These are phyloP conservation scores for Cystoderma amianthinum DNA, from an alignment of 768 basidiomycete genomes.

Conservation along the genomic window DNA sequence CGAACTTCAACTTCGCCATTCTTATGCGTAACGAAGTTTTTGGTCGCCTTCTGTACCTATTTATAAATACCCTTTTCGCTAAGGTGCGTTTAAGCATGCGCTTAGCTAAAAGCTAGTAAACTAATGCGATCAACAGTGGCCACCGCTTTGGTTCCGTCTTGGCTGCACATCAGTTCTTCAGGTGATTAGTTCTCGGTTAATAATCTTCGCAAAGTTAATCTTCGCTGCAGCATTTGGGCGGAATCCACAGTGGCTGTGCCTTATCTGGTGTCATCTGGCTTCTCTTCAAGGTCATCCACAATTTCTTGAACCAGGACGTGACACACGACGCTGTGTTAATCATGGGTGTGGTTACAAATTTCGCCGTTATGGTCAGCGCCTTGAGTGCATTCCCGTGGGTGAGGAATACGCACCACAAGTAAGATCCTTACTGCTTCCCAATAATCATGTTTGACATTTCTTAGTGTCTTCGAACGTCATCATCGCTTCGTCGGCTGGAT, in stretches of 20 bases:
- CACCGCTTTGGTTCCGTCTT: slow-evolving; percentile 65
- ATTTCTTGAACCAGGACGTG: slow-evolving; percentile 39
- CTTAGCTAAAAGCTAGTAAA: neutral
- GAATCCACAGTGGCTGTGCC: slow-evolving; percentile 74
- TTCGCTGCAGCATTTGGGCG: slow-evolving; percentile 57
- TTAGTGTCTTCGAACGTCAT: slow-evolving; percentile 71
- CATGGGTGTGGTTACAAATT: slow-evolving; percentile 53
- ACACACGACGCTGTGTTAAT: slow-evolving; percentile 52
- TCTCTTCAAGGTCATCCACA: slow-evolving; percentile 51
- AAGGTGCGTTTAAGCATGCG: slow-evolving; percentile 36
- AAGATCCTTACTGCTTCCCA: slow-evolving; percentile 12
- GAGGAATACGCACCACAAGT: slow-evolving; percentile 79
- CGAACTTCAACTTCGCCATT: slow-evolving; percentile 65
- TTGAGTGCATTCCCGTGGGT: slow-evolving; percentile 74
- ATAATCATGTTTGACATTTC: neutral
- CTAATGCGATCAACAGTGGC: slow-evolving; percentile 40
- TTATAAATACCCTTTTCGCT: slow-evolving; percentile 64
- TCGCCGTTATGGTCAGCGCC: slow-evolving; percentile 51
- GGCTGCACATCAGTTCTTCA: slow-evolving; percentile 70
- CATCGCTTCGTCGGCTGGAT: slow-evolving; percentile 79
- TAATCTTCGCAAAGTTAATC: slow-evolving; percentile 5
- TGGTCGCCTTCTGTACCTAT: slow-evolving; percentile 56
- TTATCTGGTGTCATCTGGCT: slow-evolving; percentile 67
- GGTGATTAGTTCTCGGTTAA: slow-evolving; percentile 20
- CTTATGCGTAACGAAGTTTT: slow-evolving; percentile 77